These are phyloP conservation scores for Auriculariales sp. DNA, from an alignment of 768 basidiomycete species.

Conservation along the genomic window DNA sequence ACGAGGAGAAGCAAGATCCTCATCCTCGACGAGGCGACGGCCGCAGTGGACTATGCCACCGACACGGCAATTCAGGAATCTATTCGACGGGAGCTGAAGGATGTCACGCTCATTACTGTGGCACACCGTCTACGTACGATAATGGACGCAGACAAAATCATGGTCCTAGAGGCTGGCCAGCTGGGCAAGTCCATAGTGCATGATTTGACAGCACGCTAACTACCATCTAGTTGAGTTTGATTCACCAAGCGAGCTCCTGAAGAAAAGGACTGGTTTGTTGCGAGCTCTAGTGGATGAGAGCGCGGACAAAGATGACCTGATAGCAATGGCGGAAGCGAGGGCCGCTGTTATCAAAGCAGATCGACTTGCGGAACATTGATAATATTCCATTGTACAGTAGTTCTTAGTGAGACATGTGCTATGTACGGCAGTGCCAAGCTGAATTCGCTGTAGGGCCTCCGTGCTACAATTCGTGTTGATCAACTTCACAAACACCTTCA, in stretches of 20 bases:
- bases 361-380: no score
- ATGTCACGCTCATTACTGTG: constrained; percentile 43
- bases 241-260: constrained; percentile 19
- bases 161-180: constrained; percentile 28
- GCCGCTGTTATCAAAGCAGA: no score
- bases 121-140: constrained; percentile 47
- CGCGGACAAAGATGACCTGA: constrained; percentile 13
- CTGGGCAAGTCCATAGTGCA: constrained; percentile 10
- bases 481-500: no score
- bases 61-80: constrained; percentile 43
- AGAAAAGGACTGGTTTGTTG: constrained; percentile 14
- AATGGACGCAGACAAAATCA: constrained; percentile 48
- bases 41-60: constrained; percentile 38
- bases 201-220: not conserved
- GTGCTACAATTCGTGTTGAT: no score
- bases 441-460: no score
- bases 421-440: no score
- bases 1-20: constrained; percentile 41
- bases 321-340: constrained; percentile 9
- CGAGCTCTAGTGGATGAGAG: constrained; percentile 15
- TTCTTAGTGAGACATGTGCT: no score
- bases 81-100: constrained; percentile 30
- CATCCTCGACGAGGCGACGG: constrained; percentile 43
- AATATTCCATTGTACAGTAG: no score
- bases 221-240: constrained; percentile 22